Percentiles rank a stretch among this genome's conserved stretches.
Conservation (phyloP, 345 rosid genomes). For the Gossypium sturtianum region DNA sequence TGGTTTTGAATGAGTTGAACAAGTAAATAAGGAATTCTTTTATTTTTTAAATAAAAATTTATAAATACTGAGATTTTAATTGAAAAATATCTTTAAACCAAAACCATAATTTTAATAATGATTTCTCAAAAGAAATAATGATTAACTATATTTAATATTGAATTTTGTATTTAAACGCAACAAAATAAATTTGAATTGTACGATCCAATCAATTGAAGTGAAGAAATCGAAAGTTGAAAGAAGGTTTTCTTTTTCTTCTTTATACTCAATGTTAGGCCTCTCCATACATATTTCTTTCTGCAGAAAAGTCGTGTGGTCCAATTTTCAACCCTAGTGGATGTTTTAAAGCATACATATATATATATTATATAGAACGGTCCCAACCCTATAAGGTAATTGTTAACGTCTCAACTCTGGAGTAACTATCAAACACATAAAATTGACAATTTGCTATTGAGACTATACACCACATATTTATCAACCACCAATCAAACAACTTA, state of each 20-base stretch:
- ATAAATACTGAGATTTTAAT: too few species aligned
- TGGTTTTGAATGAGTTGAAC: too few species aligned
- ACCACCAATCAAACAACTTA: conserved; percentile 7
- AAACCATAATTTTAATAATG: too few species aligned
- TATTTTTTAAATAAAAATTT: too few species aligned
- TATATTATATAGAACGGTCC: conserved; percentile 27
- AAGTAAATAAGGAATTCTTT: too few species aligned
- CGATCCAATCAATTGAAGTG: too few species aligned
- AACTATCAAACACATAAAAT: conserved; percentile 27
- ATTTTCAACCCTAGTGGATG: conserved; percentile 13
- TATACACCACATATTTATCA: conserved; percentile 27
- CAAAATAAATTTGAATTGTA: too few species aligned
- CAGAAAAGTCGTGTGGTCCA: conserved; percentile 43
- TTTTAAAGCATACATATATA: conserved; percentile 12
- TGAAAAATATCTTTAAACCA: too few species aligned
- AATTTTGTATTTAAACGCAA: too few species aligned
- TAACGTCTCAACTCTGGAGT: conserved; percentile 18
- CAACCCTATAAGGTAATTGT: conserved; percentile 22
- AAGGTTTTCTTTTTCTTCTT: background rate
- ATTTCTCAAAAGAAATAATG: too few species aligned
- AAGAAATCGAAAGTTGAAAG: too few species aligned
- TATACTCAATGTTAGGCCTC: background rate
- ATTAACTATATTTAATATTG: too few species aligned
- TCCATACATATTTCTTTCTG: conserved; percentile 25
- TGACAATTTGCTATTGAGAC: conserved; percentile 14